Evolutionary conservation across 1,139 yeast species (phyloP), one percentile per base, ranked within the genome.

Genomic region (Nakaseomyces uthaithaninus): DNA sequence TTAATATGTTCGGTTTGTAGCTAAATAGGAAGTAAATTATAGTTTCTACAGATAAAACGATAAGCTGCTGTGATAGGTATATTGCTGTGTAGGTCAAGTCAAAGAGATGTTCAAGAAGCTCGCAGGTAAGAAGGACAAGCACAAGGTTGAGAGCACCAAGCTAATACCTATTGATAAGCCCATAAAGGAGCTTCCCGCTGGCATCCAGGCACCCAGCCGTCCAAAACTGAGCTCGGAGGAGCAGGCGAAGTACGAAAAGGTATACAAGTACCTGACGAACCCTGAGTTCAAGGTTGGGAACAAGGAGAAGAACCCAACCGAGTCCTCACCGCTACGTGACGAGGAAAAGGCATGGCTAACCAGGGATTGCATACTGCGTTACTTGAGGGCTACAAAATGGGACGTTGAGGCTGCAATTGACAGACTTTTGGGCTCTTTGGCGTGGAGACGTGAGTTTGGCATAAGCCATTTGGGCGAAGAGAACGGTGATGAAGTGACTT

Each of bases 361-460:
- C 3, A 73, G 80, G 50, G 97, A 91, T 59, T 91, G 97, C 57
- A 70, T 91, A 42, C 64, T 86, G 53, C 71, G 98, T 54, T 91
- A 89, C 55, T 66, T 89, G 42, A 71, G 95, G 38, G 98, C 97
- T 10, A 80, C 95, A 37, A 89, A 86, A 60, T 91, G 97, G 96
- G 72, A 75, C 34, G 68, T 71, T 1, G 69, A 72, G 20, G 82
- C 78, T 16, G 82, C 94, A 20, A 80, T 78, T 39, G 74, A 74
- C 47, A 73, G 98, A 51, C 67, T 91, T 8, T 80, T 77, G 51
- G 75, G 75, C 18, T 81, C 96, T 0, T 51, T 91, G 12, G 75
- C 84, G 3, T 91, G 97, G 97, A 75, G 97, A 65, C 75, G 96
- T 50, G 85, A 85, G 41, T 89, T 86, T 60, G 97, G 96, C 9